Evolutionary conservation across 345 rosid species (phyloP).

Genomic region (Salix arbutifolia): DNA sequence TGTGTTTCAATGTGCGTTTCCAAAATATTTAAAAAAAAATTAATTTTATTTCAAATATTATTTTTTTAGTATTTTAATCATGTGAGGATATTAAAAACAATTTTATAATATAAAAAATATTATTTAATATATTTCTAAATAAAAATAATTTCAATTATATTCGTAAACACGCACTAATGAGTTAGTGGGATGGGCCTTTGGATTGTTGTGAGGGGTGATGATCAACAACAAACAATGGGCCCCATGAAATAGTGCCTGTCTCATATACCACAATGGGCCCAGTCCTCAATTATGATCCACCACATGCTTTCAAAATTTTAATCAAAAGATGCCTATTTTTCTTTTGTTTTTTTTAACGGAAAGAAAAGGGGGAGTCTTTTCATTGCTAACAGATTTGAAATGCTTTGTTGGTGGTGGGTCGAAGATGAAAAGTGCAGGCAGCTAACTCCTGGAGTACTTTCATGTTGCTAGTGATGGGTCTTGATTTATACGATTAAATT

Average conservation of each 20-base stretch:
- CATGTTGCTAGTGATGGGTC: no score
- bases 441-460: not conserved
- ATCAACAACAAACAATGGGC: not conserved
- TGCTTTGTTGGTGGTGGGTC: not conserved
- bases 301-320: not conserved
- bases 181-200: not conserved
- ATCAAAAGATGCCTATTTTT: not conserved
- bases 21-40: no score
- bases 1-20: no score
- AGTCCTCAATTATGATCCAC: slow-evolving; percentile 13
- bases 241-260: not conserved
- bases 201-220: not conserved
- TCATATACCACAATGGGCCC: slow-evolving; percentile 10
- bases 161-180: no score
- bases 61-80: no score
- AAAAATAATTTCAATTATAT: no score
- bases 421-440: not conserved
- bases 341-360: no score
- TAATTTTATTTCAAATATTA: no score
- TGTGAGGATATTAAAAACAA: no score
- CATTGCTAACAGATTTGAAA: not conserved
- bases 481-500: no score
- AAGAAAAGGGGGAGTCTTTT: not conserved
- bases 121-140: no score
- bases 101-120: no score